Base-by-base conservation (phyloP, 2,329 filamentous ascomycete genomes). In the Aspergillus sp. region DNA sequence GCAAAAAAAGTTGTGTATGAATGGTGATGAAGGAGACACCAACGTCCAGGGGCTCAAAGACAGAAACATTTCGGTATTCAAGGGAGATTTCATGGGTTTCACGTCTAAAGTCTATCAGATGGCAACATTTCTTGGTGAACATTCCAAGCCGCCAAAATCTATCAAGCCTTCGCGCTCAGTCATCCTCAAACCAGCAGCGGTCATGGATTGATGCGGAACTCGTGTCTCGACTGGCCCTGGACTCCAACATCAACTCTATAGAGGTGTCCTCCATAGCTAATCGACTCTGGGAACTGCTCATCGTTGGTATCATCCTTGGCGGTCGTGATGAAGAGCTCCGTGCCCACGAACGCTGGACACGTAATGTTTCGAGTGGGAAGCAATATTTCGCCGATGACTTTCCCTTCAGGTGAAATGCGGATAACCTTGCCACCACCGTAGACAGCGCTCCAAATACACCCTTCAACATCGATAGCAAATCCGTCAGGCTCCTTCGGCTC, bases 361-460 rank as follows among this genome's bases (percentile, higher is more conserved):
- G 91, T 95, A 62, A 91, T 84, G 74, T 91, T 90, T 60, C 82
- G 82, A 12, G 92, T 96, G 4, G 92, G 91, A 63, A 96, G 78
- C 55, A 79, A 81, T 62, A 97, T 81, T 76, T 91, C 84, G 6
- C 90, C 91, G 5, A 93, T 80, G 31, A 96, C 76, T 67, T 87
- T 78, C 3, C 91, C 91, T 51, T 82, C 74, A 4, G 87, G 84
- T 48, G 83, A 85, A 68, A 96, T 88, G 71, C 89, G 86, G 63
- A 96, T 77, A 23, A 96, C 90, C 59, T 86, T 84, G 58, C 84
- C 80, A 61, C 89, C 90, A 54, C 91, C 91, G 70, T 91, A 95
- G n/a, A 95, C 81, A 7, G 91, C 90, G 60, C 90, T 87, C 93
- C 93, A 97, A 68, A 96, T 82, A 77, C 89, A 88, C n/a, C 91